Evolutionary conservation across 495 filamentous ascomycete genomes (phyloP).

Genomic region (Penicillium malachiteum): DNA sequence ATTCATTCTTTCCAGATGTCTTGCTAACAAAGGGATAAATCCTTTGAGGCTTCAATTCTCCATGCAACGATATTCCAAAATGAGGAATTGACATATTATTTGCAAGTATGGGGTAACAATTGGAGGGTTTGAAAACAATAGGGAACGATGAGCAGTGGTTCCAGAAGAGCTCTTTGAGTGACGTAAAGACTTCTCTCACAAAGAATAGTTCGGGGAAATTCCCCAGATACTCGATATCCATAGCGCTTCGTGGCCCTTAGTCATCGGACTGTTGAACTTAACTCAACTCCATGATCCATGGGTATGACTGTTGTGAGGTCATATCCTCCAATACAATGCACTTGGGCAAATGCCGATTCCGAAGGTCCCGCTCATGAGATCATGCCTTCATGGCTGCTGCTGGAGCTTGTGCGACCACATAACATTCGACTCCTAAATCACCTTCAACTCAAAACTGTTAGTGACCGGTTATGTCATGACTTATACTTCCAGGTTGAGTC

Average conservation of each 20-base stretch:
- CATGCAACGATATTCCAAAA: too few species aligned
- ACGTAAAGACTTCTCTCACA: conserved; percentile 8
- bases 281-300: conserved; percentile 12
- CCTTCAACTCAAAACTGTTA: too few species aligned
- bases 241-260: not conserved
- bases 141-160: not conserved
- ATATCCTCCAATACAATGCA: conserved; percentile 4
- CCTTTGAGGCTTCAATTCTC: too few species aligned
- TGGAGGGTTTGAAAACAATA: not conserved
- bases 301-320: conserved; percentile 11
- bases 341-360: conserved; percentile 3
- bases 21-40: too few species aligned
- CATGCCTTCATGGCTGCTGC: conserved; percentile 1
- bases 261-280: conserved; percentile 1
- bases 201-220: not conserved
- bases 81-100: not conserved
- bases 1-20: too few species aligned
- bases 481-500: not conserved
- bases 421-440: not conserved
- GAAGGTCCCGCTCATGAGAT: conserved; percentile 18
- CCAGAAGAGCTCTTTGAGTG: conserved; percentile 1
- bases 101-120: conserved; percentile 5
- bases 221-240: too few species aligned
- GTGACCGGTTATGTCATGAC: conserved; percentile 7
- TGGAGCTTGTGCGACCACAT: not conserved